Evolutionary conservation across 139 green algal genomes (phyloP).

Genomic region (Chlamydomonas incerta): DNA sequence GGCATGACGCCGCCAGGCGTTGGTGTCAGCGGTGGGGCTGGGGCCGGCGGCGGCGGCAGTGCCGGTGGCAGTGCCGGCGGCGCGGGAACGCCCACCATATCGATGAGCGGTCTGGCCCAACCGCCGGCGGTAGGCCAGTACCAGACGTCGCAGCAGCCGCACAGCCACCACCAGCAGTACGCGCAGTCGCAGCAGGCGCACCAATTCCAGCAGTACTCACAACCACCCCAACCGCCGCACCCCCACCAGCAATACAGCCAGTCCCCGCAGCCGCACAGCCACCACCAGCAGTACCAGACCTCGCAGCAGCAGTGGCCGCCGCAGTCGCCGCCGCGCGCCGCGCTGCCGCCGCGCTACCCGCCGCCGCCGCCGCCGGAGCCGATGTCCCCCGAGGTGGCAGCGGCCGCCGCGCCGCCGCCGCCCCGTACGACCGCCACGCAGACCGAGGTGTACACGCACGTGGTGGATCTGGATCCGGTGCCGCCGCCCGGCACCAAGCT

Average conservation of each 20-base stretch:
- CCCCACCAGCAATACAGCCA: not conserved
- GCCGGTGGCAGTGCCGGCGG: too few relatives aligned
- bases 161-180: not conserved
- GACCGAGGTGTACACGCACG: conserved; percentile 33
- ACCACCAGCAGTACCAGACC: not conserved
- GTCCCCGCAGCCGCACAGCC: not conserved
- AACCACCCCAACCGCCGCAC: not conserved
- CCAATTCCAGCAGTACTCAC: not conserved
- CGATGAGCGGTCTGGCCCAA: too few relatives aligned
- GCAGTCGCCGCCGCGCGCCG: not conserved
- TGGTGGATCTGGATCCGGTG: conserved; percentile 36
- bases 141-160: not conserved
- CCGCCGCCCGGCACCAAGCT: conserved; percentile 26
- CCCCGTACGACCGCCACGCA: not conserved
- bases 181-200: not conserved
- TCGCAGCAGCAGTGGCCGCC: not conserved
- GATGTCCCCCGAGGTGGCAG: conserved; percentile 15
- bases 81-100: too few relatives aligned
- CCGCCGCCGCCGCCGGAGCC: not conserved
- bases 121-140: too few relatives aligned
- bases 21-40: too few relatives aligned
- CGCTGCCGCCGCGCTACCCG: not conserved
- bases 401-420: conserved; percentile 16
- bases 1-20: too few relatives aligned
- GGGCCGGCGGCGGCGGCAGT: too few relatives aligned